Conservation (phyloP, 495 filamentous ascomycete genomes). For the Glonium stellatum region DNA sequence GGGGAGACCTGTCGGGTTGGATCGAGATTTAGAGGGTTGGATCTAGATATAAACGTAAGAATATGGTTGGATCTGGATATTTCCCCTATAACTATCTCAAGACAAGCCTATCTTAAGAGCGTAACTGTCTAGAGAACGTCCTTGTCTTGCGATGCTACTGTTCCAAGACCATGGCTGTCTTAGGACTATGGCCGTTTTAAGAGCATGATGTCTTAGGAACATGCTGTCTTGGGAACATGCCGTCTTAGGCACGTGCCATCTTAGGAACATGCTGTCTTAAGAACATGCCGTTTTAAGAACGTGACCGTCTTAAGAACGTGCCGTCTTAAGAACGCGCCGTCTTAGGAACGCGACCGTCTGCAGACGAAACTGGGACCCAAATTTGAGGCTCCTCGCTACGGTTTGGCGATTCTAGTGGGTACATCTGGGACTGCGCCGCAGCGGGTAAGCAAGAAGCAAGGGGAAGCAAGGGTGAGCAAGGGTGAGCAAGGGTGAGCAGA, state of each 20-base stretch:
- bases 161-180: not conserved
- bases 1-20: too few relatives aligned
- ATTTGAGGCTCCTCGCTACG: not conserved
- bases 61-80: too few relatives aligned
- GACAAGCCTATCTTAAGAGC: not conserved
- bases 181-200: not conserved
- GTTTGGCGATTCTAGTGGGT: not conserved
- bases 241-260: too few relatives aligned
- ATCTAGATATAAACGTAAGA: too few relatives aligned
- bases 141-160: not conserved
- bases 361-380: not conserved
- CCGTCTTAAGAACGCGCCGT: too few relatives aligned
- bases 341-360: too few relatives aligned
- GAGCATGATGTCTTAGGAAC: too few relatives aligned
- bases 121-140: not conserved
- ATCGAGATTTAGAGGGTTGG: too few relatives aligned
- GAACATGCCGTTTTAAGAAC: too few relatives aligned
- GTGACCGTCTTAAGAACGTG: too few relatives aligned
- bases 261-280: too few relatives aligned
- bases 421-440: not conserved
- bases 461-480: not conserved
- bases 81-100: not conserved
- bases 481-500: not conserved
- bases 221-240: too few relatives aligned
- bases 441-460: not conserved